These are phyloP conservation scores for Boletus barrowsii DNA, from an alignment of 768 basidiomycete species.

Conservation along the genomic window DNA sequence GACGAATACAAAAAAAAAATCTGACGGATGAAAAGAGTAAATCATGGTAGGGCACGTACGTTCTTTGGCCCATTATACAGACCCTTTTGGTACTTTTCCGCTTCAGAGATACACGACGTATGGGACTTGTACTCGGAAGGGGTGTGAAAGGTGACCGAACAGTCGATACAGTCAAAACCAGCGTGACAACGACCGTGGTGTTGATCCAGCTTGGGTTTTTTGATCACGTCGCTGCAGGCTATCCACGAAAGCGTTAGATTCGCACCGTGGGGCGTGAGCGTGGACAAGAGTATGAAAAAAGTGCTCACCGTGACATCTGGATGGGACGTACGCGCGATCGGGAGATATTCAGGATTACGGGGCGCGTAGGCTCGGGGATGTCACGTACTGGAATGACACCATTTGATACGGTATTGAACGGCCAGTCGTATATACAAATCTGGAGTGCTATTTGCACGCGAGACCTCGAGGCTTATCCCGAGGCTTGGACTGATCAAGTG, in stretches of 20 bases:
- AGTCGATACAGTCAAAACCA: constrained; percentile 84
- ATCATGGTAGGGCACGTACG: constrained; percentile 12
- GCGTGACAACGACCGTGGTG: constrained; percentile 59
- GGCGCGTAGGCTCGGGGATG: not conserved
- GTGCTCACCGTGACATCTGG: constrained; percentile 67
- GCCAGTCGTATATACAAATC: not conserved
- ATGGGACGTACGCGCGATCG: constrained; percentile 7
- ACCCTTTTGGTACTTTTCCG: constrained; percentile 89
- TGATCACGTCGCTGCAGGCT: constrained; percentile 86
- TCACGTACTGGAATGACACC: constrained; percentile 73
- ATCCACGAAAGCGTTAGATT: not conserved
- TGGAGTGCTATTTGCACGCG: not conserved
- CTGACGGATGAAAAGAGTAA: not conserved
- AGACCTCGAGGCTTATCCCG: not conserved
- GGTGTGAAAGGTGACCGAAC: constrained; percentile 75
- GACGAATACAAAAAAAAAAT: not conserved
- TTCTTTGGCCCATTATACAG: constrained; percentile 79
- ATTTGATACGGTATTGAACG: constrained; percentile 30
- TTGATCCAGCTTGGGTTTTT: constrained; percentile 90
- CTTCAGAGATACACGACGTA: constrained; percentile 84
- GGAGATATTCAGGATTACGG: not conserved
- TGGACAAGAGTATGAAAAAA: not conserved
- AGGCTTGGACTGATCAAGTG: not conserved
- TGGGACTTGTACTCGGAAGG: constrained; percentile 79
- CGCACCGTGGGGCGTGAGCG: not conserved